phyloP scores from a whole-genome alignment of 352 stramenopile species.

The Thalassiosira ordinaria region DNA sequence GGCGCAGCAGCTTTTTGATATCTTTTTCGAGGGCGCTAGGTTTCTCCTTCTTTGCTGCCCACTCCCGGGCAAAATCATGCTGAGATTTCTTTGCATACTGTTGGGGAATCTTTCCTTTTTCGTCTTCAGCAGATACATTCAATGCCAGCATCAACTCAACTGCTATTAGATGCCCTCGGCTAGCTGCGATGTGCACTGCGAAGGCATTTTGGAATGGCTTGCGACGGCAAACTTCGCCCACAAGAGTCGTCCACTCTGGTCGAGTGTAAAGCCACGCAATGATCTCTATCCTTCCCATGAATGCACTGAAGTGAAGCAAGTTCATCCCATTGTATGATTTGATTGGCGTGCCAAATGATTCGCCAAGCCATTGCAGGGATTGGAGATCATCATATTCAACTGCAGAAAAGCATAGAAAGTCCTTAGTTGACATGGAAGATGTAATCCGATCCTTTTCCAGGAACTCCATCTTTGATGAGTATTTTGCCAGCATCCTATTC shows the following conservation, averaged over 20 bases:
- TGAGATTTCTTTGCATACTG: slow-evolving; percentile 28
- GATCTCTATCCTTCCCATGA: slow-evolving; percentile 38
- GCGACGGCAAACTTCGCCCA: slow-evolving; percentile 9
- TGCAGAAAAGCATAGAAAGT: slow-evolving; percentile 27
- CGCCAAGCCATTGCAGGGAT: slow-evolving; percentile 27
- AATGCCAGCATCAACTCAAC: slow-evolving; percentile 29
- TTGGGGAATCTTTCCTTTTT: slow-evolving; percentile 15
- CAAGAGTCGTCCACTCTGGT: slow-evolving; percentile 12
- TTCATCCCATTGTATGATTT: slow-evolving; percentile 23
- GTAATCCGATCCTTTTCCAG: slow-evolving; percentile 4
- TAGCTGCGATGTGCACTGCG: slow-evolving; percentile 34
- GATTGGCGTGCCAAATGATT: not conserved
- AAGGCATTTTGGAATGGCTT: slow-evolving; percentile 15
- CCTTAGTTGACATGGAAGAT: slow-evolving; percentile 3
- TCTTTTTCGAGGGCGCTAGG: slow-evolving; percentile 7
- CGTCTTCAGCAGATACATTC: not conserved
- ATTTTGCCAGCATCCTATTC: not conserved
- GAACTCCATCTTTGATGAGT: slow-evolving; percentile 13
- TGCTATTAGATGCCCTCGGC: slow-evolving; percentile 11
- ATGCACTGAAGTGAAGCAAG: slow-evolving; percentile 32
- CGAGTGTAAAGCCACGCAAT: slow-evolving; percentile 14
- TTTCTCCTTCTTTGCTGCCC: slow-evolving; percentile 15
- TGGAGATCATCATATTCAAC: slow-evolving; percentile 46
- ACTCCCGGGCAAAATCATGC: slow-evolving; percentile 20
- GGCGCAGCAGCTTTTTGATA: slow-evolving; percentile 10